phyloP scores from a whole-genome alignment of 2,329 filamentous ascomycete genomes.

The Incumbomyces delicatus region DNA sequence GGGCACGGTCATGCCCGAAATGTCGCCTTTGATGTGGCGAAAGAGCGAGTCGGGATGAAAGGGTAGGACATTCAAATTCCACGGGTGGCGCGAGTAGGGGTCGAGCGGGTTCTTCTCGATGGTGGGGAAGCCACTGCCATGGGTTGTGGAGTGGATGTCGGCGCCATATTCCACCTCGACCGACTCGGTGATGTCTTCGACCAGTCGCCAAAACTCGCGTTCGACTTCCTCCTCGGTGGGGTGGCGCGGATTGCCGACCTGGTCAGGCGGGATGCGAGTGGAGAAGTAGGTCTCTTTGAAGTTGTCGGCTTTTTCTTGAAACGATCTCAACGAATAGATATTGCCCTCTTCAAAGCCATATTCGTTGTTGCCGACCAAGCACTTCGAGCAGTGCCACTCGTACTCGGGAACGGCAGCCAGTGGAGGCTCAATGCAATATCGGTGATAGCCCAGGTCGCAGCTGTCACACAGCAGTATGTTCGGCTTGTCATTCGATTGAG shows the following conservation, averaged over 20 bases:
- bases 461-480: conserved; percentile 77
- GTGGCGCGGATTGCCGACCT: conserved; percentile 67
- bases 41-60: conserved; percentile 88
- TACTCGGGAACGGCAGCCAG: conserved; percentile 65
- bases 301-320: conserved; percentile 88
- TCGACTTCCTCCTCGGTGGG: conserved; percentile 95
- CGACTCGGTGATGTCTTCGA: conserved; percentile 86
- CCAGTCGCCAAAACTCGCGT: conserved; percentile 90
- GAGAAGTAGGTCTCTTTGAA: conserved; percentile 95
- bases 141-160: conserved; percentile 95
- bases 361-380: conserved; percentile 88
- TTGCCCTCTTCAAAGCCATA: conserved; percentile 97
- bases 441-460: conserved; percentile 83
- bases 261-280: conserved; percentile 79
- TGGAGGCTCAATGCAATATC: conserved; percentile 78
- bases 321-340: conserved; percentile 87
- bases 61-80: conserved; percentile 91
- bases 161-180: conserved; percentile 97
- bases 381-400: conserved; percentile 94
- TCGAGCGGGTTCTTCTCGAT: conserved; percentile 83
- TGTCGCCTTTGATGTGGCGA: conserved; percentile 93
- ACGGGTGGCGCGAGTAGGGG: conserved; percentile 77
- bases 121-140: conserved; percentile 93
- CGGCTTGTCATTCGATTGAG: conserved; percentile 61
- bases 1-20: conserved; percentile 97